phyloP scores from a whole-genome alignment of 164 flowering plant species.

The Aristolochia fimbriata region DNA sequence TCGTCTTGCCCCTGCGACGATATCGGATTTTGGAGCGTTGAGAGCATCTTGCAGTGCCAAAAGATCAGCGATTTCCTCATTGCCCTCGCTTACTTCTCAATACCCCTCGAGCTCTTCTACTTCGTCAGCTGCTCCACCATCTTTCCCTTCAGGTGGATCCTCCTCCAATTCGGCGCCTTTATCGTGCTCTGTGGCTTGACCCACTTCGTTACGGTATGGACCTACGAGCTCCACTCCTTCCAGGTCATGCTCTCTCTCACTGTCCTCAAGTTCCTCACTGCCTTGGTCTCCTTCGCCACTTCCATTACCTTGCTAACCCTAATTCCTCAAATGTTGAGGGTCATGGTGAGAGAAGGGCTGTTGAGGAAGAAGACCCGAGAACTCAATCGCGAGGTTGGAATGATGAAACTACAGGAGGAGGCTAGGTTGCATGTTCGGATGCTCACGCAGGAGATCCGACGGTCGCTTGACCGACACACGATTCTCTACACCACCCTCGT shows the following conservation, averaged over 20 bases:
- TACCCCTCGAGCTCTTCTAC: constrained; percentile 22
- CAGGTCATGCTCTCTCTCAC: constrained; percentile 11
- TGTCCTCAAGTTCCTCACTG: constrained; percentile 15
- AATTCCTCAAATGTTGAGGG: constrained; percentile 9
- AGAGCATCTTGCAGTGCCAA: constrained; percentile 15
- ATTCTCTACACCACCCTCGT: constrained; percentile 16
- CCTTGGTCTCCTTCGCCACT: constrained; percentile 15
- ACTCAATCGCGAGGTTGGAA: constrained; percentile 12
- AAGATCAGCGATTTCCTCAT: constrained; percentile 20
- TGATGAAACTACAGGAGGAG: constrained; percentile 14
- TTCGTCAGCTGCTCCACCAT: constrained; percentile 19
- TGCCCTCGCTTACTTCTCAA: constrained; percentile 23
- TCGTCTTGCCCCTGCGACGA: constrained; percentile 12
- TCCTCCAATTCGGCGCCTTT: constrained; percentile 15
- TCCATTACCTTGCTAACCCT: constrained; percentile 12
- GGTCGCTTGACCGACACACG: constrained; percentile 12
- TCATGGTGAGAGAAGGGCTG: constrained; percentile 15
- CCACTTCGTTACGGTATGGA: constrained; percentile 11
- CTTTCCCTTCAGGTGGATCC: constrained; percentile 19
- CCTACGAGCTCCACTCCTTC: constrained; percentile 12
- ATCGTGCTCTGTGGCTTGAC: constrained; percentile 19
- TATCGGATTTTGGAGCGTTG: constrained; percentile 8
- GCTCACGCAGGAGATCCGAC: constrained; percentile 14
- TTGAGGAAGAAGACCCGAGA: constrained; percentile 14
- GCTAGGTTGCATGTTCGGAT: constrained; percentile 17